Evolutionary conservation across 2,329 filamentous ascomycete species (phyloP).

Genomic region (Ceratocystis variospora): DNA sequence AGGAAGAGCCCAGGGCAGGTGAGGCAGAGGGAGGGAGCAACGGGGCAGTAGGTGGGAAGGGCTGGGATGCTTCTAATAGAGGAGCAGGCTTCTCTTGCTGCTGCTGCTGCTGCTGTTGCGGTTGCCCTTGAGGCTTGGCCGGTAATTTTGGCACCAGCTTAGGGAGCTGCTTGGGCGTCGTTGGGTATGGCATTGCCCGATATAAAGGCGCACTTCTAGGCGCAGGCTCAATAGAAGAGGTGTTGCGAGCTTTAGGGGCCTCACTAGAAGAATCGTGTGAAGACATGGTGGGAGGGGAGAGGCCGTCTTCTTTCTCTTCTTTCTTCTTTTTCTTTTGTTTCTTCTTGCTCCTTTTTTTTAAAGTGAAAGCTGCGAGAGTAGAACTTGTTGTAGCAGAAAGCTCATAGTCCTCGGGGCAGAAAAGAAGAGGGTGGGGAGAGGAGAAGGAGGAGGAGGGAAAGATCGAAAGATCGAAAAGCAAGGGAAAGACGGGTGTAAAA

Average conservation of each 20-base stretch:
- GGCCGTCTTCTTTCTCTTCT: background rate
- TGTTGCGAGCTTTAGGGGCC: slow-evolving; percentile 1
- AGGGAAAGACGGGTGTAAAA: background rate
- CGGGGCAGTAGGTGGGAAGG: slow-evolving; percentile 9
- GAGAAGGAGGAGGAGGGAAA: background rate
- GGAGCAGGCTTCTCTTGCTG: background rate
- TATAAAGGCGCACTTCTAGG: slow-evolving; percentile 15
- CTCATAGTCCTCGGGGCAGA: background rate
- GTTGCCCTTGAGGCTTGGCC: background rate
- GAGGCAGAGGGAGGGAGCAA: background rate
- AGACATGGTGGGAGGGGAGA: background rate
- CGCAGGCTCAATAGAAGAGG: slow-evolving; percentile 2
- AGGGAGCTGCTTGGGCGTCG: background rate
- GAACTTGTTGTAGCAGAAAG: background rate
- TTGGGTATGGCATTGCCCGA: slow-evolving; percentile 8
- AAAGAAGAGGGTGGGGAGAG: background rate
- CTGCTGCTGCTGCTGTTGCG: background rate
- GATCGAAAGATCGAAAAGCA: background rate
- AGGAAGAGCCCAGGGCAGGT: background rate
- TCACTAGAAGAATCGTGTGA: slow-evolving; percentile 9
- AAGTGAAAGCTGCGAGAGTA: background rate
- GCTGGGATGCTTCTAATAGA: background rate
- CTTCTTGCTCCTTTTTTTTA: background rate
- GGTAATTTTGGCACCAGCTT: background rate
- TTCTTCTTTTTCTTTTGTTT: background rate